Evolutionary conservation across 306 rosid species (phyloP).

Genomic region (Cucumis sativus): Cucumber_9930_V3 NC_026656.2:3583501-3584000

Average conservation of each 20-base stretch:
- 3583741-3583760: neutral
- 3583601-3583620: neutral
- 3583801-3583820: neutral
- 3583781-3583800: neutral
- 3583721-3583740: neutral
- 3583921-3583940: constrained; percentile 99
- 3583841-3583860: neutral
- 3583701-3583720: neutral
- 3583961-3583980: constrained; percentile 99
- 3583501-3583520: neutral
- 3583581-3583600: neutral
- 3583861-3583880: constrained; percentile 22
- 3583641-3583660: neutral
- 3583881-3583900: constrained; percentile 79
- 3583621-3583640: neutral
- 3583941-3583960: constrained; percentile 58
- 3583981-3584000: constrained; percentile 40
- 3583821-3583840: neutral
- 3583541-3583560: neutral
- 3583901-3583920: constrained; percentile 68
- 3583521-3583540: neutral
- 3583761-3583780: neutral
- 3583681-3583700: neutral
- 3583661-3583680: neutral
- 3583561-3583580: neutral